Conservation (phyloP, 2,329 filamentous ascomycete genomes). For the Cercospora berteroae region DNA sequence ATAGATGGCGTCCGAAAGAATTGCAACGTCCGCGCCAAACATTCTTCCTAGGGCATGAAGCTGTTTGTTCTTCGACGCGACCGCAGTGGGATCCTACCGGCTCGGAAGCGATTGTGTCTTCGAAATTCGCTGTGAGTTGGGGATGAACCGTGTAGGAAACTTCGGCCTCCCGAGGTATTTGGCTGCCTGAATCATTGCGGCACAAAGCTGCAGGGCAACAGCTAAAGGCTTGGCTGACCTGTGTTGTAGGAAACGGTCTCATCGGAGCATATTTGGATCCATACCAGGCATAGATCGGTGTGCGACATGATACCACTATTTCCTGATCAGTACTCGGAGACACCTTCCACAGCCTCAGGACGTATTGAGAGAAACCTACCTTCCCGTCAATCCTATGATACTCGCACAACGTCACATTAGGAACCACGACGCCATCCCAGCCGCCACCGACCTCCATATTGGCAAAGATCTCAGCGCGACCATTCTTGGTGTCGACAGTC, state of each 20-base stretch:
- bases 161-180: neutral
- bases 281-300: conserved; percentile 20
- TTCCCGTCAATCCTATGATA: conserved; percentile 15
- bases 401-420: conserved; percentile 19
- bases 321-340: neutral
- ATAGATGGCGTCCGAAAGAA: neutral
- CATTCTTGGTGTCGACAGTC: conserved; percentile 12
- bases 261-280: conserved; percentile 11
- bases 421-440: conserved; percentile 10
- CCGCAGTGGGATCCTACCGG: neutral
- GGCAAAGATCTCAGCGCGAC: conserved; percentile 14
- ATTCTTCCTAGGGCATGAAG: neutral
- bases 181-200: neutral
- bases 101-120: neutral
- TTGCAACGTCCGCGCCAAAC: neutral
- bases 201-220: neutral
- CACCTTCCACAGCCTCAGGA: neutral
- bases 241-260: neutral
- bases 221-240: neutral
- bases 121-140: neutral
- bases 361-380: neutral
- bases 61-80: neutral
- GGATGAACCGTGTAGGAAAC: neutral
- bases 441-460: conserved; percentile 18
- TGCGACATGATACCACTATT: conserved; percentile 15